phyloP scores from a whole-genome alignment of 1,284 basidiomycete species.

The Taiwanofungus camphoratus region DNA sequence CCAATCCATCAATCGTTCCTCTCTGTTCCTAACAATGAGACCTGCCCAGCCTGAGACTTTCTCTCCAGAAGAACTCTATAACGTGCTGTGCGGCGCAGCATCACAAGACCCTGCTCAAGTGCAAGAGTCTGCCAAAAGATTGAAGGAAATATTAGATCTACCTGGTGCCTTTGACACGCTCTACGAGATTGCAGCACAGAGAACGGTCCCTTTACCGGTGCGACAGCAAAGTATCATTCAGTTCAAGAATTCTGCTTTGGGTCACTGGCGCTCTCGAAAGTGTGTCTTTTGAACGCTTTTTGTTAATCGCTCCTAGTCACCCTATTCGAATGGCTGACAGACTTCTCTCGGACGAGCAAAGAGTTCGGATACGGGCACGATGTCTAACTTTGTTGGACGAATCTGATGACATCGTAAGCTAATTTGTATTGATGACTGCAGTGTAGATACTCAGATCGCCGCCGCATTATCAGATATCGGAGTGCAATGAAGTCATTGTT shows the following conservation, averaged over 20 bases:
- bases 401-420: slow-evolving; percentile 60
- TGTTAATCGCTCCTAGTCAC: too few species aligned
- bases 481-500: slow-evolving; percentile 66
- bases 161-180: slow-evolving; percentile 66
- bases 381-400: slow-evolving; percentile 64
- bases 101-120: slow-evolving; percentile 63
- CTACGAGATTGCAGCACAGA: slow-evolving; percentile 62
- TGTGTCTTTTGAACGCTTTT: slow-evolving; percentile 27
- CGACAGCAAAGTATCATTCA: slow-evolving; percentile 77
- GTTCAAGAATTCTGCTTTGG: slow-evolving; percentile 67
- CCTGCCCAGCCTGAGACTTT: slow-evolving; percentile 24
- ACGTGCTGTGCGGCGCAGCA: slow-evolving; percentile 58
- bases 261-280: slow-evolving; percentile 71
- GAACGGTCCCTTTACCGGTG: slow-evolving; percentile 50
- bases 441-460: background rate
- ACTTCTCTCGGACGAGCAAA: slow-evolving; percentile 59
- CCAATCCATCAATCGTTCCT: slow-evolving; percentile 1
- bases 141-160: slow-evolving; percentile 62
- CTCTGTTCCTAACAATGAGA: slow-evolving; percentile 4
- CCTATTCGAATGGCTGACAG: too few species aligned
- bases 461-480: slow-evolving; percentile 51
- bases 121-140: slow-evolving; percentile 50
- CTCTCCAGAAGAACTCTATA: slow-evolving; percentile 56
- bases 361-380: slow-evolving; percentile 50
- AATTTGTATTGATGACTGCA: background rate